Conservation (phyloP, 2,329 filamentous ascomycete genomes). For the Pleurostoma richardsiae region DNA sequence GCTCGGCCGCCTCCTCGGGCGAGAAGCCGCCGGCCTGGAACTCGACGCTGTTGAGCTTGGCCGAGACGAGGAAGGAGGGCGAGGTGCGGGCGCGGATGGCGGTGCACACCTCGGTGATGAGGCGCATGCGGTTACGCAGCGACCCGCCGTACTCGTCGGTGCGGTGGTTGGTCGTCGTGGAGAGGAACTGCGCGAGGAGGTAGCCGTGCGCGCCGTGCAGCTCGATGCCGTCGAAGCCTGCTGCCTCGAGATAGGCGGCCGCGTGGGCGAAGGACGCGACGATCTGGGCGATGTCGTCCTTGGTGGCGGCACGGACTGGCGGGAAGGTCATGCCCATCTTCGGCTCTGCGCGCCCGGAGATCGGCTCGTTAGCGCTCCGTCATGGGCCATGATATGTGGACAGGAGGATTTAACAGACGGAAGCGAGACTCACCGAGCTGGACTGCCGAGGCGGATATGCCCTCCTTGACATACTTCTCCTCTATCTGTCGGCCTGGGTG, state of each 20-base stretch:
- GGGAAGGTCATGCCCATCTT: slow-evolving; percentile 26
- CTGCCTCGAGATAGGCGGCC: slow-evolving; percentile 56
- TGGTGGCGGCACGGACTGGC: slow-evolving; percentile 46
- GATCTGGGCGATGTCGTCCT: slow-evolving; percentile 50
- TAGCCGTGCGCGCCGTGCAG: slow-evolving; percentile 52
- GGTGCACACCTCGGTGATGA: slow-evolving; percentile 37
- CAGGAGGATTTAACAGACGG: neutral
- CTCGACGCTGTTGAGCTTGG: slow-evolving; percentile 55
- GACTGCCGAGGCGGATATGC: slow-evolving; percentile 35
- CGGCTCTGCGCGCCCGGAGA: slow-evolving; percentile 4
- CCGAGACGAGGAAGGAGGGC: slow-evolving; percentile 35
- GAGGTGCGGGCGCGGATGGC: slow-evolving; percentile 23
- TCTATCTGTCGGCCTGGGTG: slow-evolving; percentile 54
- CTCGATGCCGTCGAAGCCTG: slow-evolving; percentile 51
- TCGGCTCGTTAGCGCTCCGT: neutral
- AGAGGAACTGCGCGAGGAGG: slow-evolving; percentile 47
- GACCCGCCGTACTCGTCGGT: slow-evolving; percentile 43
- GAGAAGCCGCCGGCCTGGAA: slow-evolving; percentile 48
- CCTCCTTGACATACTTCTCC: slow-evolving; percentile 23
- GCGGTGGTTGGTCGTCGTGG: slow-evolving; percentile 41
- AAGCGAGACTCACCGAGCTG: slow-evolving; percentile 16
- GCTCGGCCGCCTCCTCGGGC: slow-evolving; percentile 41
- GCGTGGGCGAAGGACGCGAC: slow-evolving; percentile 58
- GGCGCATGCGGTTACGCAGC: slow-evolving; percentile 36
- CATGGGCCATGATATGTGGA: neutral